Base-by-base conservation (phyloP, 441 rosid genomes). In the Euphorbia schlechtendalii region DNA sequence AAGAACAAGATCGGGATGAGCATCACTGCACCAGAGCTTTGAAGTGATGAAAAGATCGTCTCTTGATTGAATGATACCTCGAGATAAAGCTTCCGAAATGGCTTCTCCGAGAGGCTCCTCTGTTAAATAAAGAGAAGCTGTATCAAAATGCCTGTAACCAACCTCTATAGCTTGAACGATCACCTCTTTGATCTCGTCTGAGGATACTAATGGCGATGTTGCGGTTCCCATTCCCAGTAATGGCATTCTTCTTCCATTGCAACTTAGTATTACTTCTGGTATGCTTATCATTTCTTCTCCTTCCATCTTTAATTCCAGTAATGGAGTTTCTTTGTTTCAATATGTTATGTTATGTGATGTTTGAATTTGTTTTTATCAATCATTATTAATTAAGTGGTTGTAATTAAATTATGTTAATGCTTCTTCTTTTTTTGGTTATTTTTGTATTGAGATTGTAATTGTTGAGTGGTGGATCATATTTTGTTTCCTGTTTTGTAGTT, bases 101-200 rank as follows among this genome's bases (percentile, higher is more conserved):
- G 91, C 88, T 74, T 79, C 81, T 10, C 91, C 91, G 10, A 86
- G 73, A 2, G 83, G 81, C 78, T 78, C 76, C 73, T 86, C 88
- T 1, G 83, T 74, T 43, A 32, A 54, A 25, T 86, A 86, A 0
- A 80, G 38, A 3, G 81, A 36, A 53, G 91, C 84, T 5, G 86
- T 83, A 65, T 86, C 88, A 12, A 86, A 86, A 38, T 82, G 91
- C 30, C 85, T 66, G 63, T 83, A 82, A 14, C 91, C 91, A 12
- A 78, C 71, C 73, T 74, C 74, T 22, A 86, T 80, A 1, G 88
- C 88, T 48, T 80, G 74, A 28, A 86, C 73, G 65, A 80, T 64
- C 0, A 76, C 86, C 1, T 73, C 51, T 65, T 81, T 81, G 1
- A 63, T 63, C 5, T 68, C 73, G 24, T 67, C 78, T 24, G 78